A percentile compares a stretch with the other conserved stretches of the same genome.
phyloP scores from a whole-genome alignment of 2,329 filamentous ascomycete genomes.

The Pseudovirgaria hyperparasitica region DNA sequence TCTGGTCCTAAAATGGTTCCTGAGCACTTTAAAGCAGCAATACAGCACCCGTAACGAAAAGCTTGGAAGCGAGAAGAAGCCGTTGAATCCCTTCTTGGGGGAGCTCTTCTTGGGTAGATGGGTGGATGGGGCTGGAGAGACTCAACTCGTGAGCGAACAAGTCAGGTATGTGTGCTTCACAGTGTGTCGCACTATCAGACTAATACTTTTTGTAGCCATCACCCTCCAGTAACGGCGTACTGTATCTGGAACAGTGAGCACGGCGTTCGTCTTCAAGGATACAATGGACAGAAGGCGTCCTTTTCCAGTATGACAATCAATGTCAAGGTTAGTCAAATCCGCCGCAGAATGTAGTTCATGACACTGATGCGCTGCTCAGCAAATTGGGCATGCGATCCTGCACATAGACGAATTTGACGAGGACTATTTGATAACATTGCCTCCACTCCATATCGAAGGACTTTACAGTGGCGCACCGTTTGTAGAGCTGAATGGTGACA shows the following conservation, averaged over 20 bases:
- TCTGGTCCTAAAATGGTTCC: conserved; percentile 91
- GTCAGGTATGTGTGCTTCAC: conserved; percentile 46
- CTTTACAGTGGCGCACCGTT: conserved; percentile 78
- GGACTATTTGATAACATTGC: conserved; percentile 82
- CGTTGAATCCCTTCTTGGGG: conserved; percentile 88
- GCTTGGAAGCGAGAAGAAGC: conserved; percentile 90
- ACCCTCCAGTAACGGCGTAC: conserved; percentile 91
- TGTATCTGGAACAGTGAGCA: conserved; percentile 77
- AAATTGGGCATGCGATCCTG: conserved; percentile 78
- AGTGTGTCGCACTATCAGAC: neutral
- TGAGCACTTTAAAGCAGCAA: conserved; percentile 85
- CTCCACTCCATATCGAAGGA: conserved; percentile 84
- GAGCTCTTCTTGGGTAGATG: conserved; percentile 90
- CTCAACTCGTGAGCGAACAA: conserved; percentile 83
- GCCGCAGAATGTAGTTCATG: neutral
- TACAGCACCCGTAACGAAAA: conserved; percentile 64
- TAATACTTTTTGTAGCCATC: conserved; percentile 44
- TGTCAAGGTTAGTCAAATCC: conserved; percentile 47
- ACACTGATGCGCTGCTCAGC: conserved; percentile 21
- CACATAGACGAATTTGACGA: conserved; percentile 57
- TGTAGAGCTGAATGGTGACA: conserved; percentile 76
- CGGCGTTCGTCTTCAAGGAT: conserved; percentile 64
- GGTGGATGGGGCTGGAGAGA: conserved; percentile 70
- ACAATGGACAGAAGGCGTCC: conserved; percentile 92
- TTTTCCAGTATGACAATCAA: conserved; percentile 91